Conservation (phyloP, 169 alveolate species). For the Plasmodium berghei region DNA sequence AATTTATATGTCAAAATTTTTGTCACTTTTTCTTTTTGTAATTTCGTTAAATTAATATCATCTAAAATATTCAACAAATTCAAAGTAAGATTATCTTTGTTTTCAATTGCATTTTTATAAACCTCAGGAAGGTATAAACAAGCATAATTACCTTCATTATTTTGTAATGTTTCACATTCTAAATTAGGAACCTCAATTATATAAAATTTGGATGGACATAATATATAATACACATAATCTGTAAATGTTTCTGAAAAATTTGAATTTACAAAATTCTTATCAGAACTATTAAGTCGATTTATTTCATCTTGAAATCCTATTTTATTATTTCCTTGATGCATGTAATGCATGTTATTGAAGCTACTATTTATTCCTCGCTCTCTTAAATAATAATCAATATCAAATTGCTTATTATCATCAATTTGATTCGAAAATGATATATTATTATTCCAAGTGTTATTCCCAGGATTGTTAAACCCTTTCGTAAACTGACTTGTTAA, state of each 20-base stretch:
- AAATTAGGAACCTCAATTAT: constrained; percentile 20
- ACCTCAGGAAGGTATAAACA: constrained; percentile 69
- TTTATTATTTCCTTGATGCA: neutral
- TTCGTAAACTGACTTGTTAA: neutral
- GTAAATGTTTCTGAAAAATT: constrained; percentile 27
- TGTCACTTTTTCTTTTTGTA: constrained; percentile 42
- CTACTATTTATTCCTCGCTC: neutral
- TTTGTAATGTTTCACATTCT: neutral
- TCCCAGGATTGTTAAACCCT: neutral
- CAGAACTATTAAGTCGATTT: neutral
- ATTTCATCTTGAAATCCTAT: neutral
- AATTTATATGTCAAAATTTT: constrained; percentile 58
- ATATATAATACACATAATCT: constrained; percentile 57
- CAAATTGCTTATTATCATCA: neutral
- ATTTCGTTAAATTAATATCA: constrained; percentile 24
- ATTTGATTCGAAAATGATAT: neutral
- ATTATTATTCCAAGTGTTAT: neutral
- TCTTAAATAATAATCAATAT: neutral
- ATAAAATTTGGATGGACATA: constrained; percentile 50
- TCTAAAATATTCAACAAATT: constrained; percentile 33
- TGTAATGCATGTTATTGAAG: neutral
- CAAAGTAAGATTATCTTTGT: constrained; percentile 23
- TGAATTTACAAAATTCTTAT: neutral
- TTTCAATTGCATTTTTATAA: constrained; percentile 61
- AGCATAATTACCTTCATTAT: constrained; percentile 12